A percentile compares a stretch with the other conserved stretches of the same genome.
These are phyloP conservation scores for Botrytis tulipae DNA, from an alignment of 2,329 filamentous ascomycete species.

Conservation along the genomic window DNA sequence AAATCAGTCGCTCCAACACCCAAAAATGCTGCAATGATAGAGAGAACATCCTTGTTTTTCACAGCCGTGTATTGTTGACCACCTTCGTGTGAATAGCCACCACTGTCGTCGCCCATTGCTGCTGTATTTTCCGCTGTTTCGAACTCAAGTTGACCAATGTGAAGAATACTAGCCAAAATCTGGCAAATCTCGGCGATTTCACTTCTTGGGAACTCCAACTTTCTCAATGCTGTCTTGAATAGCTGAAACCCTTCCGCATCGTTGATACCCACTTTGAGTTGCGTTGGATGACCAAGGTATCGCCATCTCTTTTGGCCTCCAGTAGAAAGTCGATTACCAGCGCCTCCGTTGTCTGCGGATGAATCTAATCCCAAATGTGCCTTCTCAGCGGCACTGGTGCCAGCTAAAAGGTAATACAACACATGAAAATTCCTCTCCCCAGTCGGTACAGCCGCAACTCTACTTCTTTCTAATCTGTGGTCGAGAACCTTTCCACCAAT, in stretches of 20 bases:
- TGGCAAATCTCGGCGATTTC: constrained; percentile 98
- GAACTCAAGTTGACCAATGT: constrained; percentile 96
- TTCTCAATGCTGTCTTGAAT: constrained; percentile 92
- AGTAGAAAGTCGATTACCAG: constrained; percentile 50
- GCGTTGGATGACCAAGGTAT: constrained; percentile 92
- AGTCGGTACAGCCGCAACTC: constrained; percentile 87
- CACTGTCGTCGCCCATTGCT: constrained; percentile 82
- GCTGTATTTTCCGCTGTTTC: constrained; percentile 77
- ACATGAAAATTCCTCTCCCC: constrained; percentile 97
- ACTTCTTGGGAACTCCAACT: constrained; percentile 87
- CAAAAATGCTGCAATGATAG: constrained; percentile 88
- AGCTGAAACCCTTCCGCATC: constrained; percentile 94
- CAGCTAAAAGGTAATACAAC: constrained; percentile 90
- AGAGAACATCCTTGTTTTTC: constrained; percentile 87
- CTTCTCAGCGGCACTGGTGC: constrained; percentile 88
- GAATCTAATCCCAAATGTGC: constrained; percentile 66
- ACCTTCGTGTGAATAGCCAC: constrained; percentile 93
- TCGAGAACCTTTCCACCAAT: constrained; percentile 94
- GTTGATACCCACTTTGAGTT: constrained; percentile 95
- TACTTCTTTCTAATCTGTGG: constrained; percentile 86
- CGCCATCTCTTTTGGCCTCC: constrained; percentile 79
- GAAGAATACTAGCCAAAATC: constrained; percentile 88
- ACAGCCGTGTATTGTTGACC: constrained; percentile 81
- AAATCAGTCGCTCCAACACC: constrained; percentile 79
- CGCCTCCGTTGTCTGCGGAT: constrained; percentile 35